Conservation (phyloP, 805 yeast genomes). For the Candida parachauliodes region DNA sequence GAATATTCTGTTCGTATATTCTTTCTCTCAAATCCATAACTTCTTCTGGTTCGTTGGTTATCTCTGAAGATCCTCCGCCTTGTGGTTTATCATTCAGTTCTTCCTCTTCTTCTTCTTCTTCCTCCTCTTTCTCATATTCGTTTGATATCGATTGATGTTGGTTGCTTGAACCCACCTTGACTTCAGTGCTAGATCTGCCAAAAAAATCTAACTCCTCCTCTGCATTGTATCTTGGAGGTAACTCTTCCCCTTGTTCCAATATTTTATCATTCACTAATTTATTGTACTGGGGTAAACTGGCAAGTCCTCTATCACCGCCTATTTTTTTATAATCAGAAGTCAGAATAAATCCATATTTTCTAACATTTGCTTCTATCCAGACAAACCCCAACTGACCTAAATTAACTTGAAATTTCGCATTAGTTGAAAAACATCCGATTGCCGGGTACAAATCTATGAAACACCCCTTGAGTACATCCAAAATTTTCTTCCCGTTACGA, state of each 20-base stretch:
- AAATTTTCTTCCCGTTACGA: conserved; percentile 50
- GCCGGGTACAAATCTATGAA: conserved; percentile 52
- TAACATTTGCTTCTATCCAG: conserved; percentile 50
- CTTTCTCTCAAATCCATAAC: conserved; percentile 32
- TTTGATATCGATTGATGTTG: conserved; percentile 11
- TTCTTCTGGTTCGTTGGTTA: conserved; percentile 33
- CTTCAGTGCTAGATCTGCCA: conserved; percentile 35
- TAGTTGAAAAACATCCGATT: conserved; percentile 46
- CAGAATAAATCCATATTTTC: conserved; percentile 55
- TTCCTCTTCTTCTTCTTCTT: conserved; percentile 10
- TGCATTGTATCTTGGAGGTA: conserved; percentile 65
- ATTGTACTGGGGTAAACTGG: conserved; percentile 41
- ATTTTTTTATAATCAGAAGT: conserved; percentile 37
- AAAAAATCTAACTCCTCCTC: conserved; percentile 60
- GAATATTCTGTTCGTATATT: conserved; percentile 24
- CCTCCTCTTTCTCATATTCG: conserved; percentile 11
- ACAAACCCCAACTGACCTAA: conserved; percentile 44
- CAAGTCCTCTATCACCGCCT: conserved; percentile 36
- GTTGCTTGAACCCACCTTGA: conserved; percentile 28
- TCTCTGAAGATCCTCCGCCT: conserved; percentile 12
- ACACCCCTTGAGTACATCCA: conserved; percentile 49
- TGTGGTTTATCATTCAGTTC: conserved; percentile 7
- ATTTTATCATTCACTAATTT: conserved; percentile 45
- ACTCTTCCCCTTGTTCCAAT: conserved; percentile 66
- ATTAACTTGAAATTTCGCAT: conserved; percentile 41